Percentiles rank a stretch among this genome's conserved stretches.
phyloP scores from a whole-genome alignment of 2,329 filamentous ascomycete species.

The Penicillium sp. region DNA sequence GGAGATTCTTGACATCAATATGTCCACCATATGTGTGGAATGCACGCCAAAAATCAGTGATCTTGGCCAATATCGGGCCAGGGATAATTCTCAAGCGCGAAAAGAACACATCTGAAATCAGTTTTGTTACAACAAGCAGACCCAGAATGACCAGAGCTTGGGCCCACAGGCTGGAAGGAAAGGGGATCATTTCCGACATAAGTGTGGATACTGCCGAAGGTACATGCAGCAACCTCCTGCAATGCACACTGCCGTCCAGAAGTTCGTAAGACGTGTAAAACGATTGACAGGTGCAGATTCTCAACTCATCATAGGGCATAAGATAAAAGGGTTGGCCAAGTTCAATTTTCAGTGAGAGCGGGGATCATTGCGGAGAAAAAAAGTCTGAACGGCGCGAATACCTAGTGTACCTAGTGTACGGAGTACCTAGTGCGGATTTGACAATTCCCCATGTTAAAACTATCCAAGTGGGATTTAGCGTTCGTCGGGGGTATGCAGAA shows the following conservation, averaged over 20 bases:
- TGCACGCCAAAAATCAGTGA: slow-evolving; percentile 17
- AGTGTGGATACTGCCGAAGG: not conserved
- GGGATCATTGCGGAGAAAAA: not conserved
- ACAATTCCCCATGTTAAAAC: not conserved
- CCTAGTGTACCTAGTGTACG: too few species aligned
- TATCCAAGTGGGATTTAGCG: not conserved
- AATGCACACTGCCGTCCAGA: not conserved
- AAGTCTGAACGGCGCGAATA: not conserved
- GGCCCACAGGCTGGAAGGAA: slow-evolving; percentile 6
- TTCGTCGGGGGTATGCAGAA: slow-evolving; percentile 8
- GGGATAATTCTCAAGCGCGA: slow-evolving; percentile 14
- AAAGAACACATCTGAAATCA: slow-evolving; percentile 10
- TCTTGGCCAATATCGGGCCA: slow-evolving; percentile 16
- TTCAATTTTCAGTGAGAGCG: not conserved
- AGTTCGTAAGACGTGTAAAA: not conserved
- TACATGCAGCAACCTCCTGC: not conserved
- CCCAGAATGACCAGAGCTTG: slow-evolving; percentile 9
- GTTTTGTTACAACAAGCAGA: slow-evolving; percentile 10
- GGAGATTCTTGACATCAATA: slow-evolving; percentile 18
- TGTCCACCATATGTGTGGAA: slow-evolving; percentile 12
- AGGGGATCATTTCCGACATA: slow-evolving; percentile 5
- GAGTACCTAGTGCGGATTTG: not conserved
- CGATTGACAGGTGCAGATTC: not conserved
- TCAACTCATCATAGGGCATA: not conserved
- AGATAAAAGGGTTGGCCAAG: not conserved